Evolutionary conservation across 192 early-diverging fungal genomes (phyloP), one percentile per base, ranked within the genome.

Genomic region (Gaertneriomyces semiglobifer): DNA sequence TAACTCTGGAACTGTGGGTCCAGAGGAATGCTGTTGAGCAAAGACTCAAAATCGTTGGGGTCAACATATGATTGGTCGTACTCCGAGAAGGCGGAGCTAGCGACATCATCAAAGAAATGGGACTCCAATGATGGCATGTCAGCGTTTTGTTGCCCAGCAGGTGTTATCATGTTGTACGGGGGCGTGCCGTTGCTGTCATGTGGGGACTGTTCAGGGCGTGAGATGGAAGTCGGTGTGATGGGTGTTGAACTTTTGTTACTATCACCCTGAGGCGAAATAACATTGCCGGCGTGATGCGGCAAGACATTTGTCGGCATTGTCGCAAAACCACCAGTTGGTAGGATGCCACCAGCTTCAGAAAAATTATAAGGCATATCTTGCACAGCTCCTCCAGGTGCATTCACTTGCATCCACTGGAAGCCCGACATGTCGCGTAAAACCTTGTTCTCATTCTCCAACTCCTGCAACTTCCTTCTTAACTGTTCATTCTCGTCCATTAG

Each of bases 361-460:
- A 33, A 33, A 33, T 33, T 33, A 33, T 33, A 33, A 2, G 25
- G 25, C 25, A 33, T 33, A 33, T 33, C 25, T 33, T 0, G 25
- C 25, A 33, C 25, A 33, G 25, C 25, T 33, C 25, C 25, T 33
- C 25, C 25, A 33, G 25, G 25, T 33, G 25, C 25, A 33, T 2
- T 33, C 25, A 33, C 25, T 33, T 33, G 25, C 25, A 33, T 33
- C 25, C 25, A 33, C 25, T 33, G 25, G 43, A 71, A 71, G 48
- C 33, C 18, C n/a, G 65, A 20, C 53, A 71, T 67, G 8, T 60
- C 5, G 12, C 71, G 56, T 60, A 73, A 60, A 3, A 48, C 25
- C 42, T 18, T 25, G 60, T 73, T 73, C 44, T 73, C 71, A 25
- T 25, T 62, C 42, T 73, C 65, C 16, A 73, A 56, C 53, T 66